phyloP scores from a whole-genome alignment of 441 rosid genomes.

The Adansonia gregorii region DNA sequence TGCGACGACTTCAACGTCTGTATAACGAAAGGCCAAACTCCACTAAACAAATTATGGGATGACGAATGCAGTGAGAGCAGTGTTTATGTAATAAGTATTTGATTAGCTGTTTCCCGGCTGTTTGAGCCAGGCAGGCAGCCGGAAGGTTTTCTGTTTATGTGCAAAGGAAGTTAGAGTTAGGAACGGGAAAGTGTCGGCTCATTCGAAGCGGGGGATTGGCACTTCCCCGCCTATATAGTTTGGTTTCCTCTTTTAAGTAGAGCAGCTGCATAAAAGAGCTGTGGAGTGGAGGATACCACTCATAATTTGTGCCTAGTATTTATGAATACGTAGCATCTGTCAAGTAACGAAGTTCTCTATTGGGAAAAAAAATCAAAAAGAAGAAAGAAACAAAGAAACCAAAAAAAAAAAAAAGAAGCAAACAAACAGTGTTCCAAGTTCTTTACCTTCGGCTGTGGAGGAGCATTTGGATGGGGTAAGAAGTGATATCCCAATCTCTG shows the following conservation, averaged over 20 bases:
- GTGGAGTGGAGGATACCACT: slow-evolving; percentile 47
- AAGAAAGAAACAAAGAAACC: not conserved
- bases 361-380: not conserved
- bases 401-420: not conserved
- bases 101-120: slow-evolving; percentile 43
- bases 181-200: slow-evolving; percentile 61
- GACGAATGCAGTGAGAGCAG: slow-evolving; percentile 23
- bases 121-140: slow-evolving; percentile 61
- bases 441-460: slow-evolving; percentile 40
- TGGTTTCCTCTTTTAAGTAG: slow-evolving; percentile 38
- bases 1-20: slow-evolving; percentile 58
- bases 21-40: slow-evolving; percentile 50
- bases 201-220: slow-evolving; percentile 92
- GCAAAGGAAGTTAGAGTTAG: slow-evolving; percentile 40
- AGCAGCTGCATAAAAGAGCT: slow-evolving; percentile 54
- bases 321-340: slow-evolving; percentile 30
- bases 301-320: slow-evolving; percentile 39
- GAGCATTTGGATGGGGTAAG: slow-evolving; percentile 41
- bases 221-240: slow-evolving; percentile 33
- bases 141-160: slow-evolving; percentile 31
- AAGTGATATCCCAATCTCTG: slow-evolving; percentile 39
- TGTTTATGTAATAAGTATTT: slow-evolving; percentile 37
- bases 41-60: slow-evolving; percentile 33
- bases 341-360: slow-evolving; percentile 38
- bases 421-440: not conserved